Evolutionary conservation across 495 filamentous ascomycete genomes (phyloP).

Genomic region (Penicillium turbatum): DNA sequence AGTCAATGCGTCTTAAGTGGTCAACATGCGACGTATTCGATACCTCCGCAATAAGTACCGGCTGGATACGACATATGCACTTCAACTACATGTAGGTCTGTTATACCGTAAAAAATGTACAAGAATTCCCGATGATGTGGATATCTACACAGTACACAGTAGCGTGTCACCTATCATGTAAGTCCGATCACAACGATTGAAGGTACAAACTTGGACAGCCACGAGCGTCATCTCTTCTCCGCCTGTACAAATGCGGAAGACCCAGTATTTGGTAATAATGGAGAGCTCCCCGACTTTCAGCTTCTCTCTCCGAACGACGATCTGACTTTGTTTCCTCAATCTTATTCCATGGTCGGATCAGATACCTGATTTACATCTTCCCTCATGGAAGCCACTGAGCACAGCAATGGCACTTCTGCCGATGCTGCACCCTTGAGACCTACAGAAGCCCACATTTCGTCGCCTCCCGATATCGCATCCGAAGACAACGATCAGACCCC

Average conservation of each 20-base stretch:
- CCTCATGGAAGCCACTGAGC: conserved; percentile 23
- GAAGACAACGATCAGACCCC: conserved; percentile 20
- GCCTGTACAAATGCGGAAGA: conserved; percentile 2
- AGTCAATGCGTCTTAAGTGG: too few species aligned
- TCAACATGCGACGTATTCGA: not conserved
- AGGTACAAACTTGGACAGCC: not conserved
- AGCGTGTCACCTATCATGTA: not conserved
- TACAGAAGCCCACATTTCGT: conserved; percentile 11
- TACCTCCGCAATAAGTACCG: not conserved
- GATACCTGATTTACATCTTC: not conserved
- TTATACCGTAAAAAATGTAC: not conserved
- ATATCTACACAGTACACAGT: not conserved
- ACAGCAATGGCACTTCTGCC: conserved; percentile 40
- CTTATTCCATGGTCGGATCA: not conserved
- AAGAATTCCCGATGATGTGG: not conserved
- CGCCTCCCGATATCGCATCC: conserved; percentile 4
- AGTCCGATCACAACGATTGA: not conserved
- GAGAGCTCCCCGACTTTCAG: not conserved
- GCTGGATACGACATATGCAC: not conserved
- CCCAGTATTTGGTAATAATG: conserved; percentile 5
- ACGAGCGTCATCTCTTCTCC: not conserved
- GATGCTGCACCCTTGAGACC: conserved; percentile 14
- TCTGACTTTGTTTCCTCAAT: not conserved
- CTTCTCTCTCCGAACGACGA: not conserved
- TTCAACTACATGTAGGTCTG: not conserved